phyloP scores from a whole-genome alignment of 2,329 filamentous ascomycete species.

The Colletotrichum sp. region DNA sequence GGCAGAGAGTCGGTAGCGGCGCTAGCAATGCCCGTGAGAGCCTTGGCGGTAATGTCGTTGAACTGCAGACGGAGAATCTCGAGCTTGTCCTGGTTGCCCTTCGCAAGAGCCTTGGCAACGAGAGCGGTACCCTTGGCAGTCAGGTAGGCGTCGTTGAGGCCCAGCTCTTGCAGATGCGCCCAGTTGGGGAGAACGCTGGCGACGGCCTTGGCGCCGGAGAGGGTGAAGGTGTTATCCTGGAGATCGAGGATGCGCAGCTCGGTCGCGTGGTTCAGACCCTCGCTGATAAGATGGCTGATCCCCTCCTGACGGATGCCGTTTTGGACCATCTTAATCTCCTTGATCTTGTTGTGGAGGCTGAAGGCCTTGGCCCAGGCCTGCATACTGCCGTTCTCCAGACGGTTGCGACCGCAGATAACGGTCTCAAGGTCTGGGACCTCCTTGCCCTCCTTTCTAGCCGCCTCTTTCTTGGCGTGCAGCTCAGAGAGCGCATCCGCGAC shows the following conservation, averaged over 20 bases:
- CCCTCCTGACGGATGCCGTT: conserved; percentile 97
- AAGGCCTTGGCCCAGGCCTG: conserved; percentile 90
- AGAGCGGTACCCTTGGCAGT: conserved; percentile 77
- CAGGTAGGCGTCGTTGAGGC: conserved; percentile 87
- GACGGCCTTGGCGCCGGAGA: conserved; percentile 78
- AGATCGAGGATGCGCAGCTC: conserved; percentile 81
- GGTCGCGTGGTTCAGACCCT: conserved; percentile 76
- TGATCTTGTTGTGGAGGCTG: conserved; percentile 80
- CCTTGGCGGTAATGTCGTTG: conserved; percentile 87
- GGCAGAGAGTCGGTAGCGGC: conserved; percentile 75
- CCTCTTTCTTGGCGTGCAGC: conserved; percentile 84
- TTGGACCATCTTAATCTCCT: conserved; percentile 94
- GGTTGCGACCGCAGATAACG: conserved; percentile 95
- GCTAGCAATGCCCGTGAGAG: conserved; percentile 72
- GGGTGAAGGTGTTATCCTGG: conserved; percentile 97
- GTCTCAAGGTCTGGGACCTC: conserved; percentile 87
- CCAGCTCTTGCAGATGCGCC: conserved; percentile 80
- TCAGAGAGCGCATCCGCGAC: conserved; percentile 86
- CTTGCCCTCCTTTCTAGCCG: conserved; percentile 73
- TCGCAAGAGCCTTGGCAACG: conserved; percentile 74
- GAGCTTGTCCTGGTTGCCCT: conserved; percentile 79
- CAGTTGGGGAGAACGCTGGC: conserved; percentile 77
- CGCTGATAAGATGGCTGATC: conserved; percentile 78
- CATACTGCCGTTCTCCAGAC: conserved; percentile 96
- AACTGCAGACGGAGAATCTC: conserved; percentile 86